Base-by-base conservation (phyloP, 1,284 basidiomycete species). In the Ceratobasidium sp. region DNA sequence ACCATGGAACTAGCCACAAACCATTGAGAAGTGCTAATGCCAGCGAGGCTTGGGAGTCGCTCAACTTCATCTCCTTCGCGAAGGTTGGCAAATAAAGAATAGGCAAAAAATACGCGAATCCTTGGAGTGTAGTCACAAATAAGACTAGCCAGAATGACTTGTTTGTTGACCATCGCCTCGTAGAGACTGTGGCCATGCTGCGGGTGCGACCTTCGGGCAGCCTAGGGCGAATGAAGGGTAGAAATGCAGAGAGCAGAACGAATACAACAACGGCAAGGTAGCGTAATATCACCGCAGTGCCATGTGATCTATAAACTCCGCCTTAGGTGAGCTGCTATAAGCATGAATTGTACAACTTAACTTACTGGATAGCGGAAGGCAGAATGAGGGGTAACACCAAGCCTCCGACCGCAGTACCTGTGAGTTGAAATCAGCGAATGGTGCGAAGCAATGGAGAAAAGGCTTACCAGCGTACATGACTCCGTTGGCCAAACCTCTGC, bases 401-500 rank as follows among this genome's bases (percentile, higher is more conserved):
- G 11, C 83, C 83, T 7, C 81, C 83, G 0, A 77, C 78, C 0
- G 80, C 78, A 14, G 81, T 81, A 0, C 82, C 81, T 81, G 54
- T 7, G 16, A 32, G 1, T n/a, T n/a, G 21, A 35, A 4, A 38
- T 28, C 3, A 52, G 32, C 28, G 11, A 38, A 46, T 54, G 23
- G 0, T 14, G 32, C n/a, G 14, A 0, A 32, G 28, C 46, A 47
- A 69, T 26, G 1, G 9, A 8, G n/a, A n/a, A 49, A 44, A 16
- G n/a, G 67, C 73, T 28, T 73, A 80, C 83, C 84, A 7, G 84
- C 83, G 59, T 82, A 82, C 30, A 85, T 80, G 43, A 83, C 78
- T 0, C 84, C 83, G 63, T 81, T 82, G 1, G 84, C 84, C 13
- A 83, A 76, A 0, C 84, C 84, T 21, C 83, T 76, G 0, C 80